Evolutionary conservation across 495 filamentous ascomycete genomes (phyloP).

Genomic region (Xylaria cubensis): DNA sequence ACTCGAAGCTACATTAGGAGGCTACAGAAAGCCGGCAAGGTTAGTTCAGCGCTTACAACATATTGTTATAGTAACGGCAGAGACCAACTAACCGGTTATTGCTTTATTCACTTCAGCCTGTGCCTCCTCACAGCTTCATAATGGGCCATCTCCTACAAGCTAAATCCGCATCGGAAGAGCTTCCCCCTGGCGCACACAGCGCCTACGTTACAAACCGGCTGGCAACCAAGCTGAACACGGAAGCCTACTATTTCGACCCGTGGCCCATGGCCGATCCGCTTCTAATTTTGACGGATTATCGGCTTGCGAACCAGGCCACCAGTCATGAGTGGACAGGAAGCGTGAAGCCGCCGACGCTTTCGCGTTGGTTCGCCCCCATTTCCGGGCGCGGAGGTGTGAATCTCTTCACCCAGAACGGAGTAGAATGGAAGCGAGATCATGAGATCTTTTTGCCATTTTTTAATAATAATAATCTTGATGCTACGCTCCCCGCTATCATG

Average conservation of each 20-base stretch:
- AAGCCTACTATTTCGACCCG: slow-evolving; percentile 40
- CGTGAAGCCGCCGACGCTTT: slow-evolving; percentile 34
- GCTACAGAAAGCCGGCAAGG: slow-evolving; percentile 35
- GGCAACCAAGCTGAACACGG: slow-evolving; percentile 28
- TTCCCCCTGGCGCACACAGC: slow-evolving; percentile 33
- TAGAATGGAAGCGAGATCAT: slow-evolving; percentile 48
- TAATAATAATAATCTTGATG: slow-evolving; percentile 45
- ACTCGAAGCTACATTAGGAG: slow-evolving; percentile 30
- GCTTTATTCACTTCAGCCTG: slow-evolving; percentile 29
- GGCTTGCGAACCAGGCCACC: slow-evolving; percentile 38
- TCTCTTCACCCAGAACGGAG: slow-evolving; percentile 42
- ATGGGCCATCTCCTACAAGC: slow-evolving; percentile 40
- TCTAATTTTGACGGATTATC: slow-evolving; percentile 35
- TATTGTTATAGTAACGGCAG: not conserved
- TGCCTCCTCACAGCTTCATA: slow-evolving; percentile 35
- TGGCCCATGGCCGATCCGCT: slow-evolving; percentile 36
- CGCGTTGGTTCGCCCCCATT: slow-evolving; percentile 37
- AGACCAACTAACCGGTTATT: not conserved
- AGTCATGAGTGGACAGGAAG: slow-evolving; percentile 33
- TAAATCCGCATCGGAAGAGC: slow-evolving; percentile 36
- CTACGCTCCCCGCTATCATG: slow-evolving; percentile 44
- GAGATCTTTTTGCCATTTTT: slow-evolving; percentile 51
- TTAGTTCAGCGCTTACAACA: slow-evolving; percentile 12
- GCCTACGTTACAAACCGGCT: slow-evolving; percentile 32
- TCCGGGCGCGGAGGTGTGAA: slow-evolving; percentile 38